Evolutionary conservation across 345 rosid species (phyloP).

Genomic region (Arabidopsis arenosa): DNA sequence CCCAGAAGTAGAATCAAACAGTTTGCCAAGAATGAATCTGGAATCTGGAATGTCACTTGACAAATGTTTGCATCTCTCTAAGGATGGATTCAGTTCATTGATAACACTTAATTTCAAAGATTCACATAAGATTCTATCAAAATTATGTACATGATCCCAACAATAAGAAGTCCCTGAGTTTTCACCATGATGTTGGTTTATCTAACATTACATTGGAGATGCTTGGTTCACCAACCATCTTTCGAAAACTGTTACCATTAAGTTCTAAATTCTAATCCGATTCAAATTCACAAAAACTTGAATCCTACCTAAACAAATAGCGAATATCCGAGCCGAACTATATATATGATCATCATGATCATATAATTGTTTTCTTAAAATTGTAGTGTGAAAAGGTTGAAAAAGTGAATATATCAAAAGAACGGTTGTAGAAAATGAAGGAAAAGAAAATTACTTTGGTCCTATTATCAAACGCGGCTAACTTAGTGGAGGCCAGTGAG

Average conservation of each 20-base stretch:
- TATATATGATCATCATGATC: not conserved
- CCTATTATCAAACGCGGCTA: conserved; percentile 36
- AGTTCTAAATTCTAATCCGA: not conserved
- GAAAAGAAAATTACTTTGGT: conserved; percentile 14
- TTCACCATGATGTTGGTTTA: not conserved
- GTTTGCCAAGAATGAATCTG: conserved; percentile 2
- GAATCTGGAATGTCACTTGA: not conserved
- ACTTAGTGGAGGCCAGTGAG: conserved; percentile 40
- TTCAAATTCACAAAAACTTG: not conserved
- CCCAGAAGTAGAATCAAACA: not conserved
- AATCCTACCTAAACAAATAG: not conserved
- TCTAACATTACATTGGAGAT: not conserved
- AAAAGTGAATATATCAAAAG: conserved; percentile 3
- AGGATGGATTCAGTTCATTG: not conserved
- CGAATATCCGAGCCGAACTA: not conserved
- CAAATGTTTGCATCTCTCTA: not conserved
- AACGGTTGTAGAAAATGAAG: conserved; percentile 31
- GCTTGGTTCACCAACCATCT: not conserved
- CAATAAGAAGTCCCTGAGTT: not conserved
- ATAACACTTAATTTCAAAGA: not conserved
- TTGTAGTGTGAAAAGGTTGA: conserved; percentile 8
- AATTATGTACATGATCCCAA: not conserved
- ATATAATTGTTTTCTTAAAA: not conserved
- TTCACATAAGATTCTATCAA: not conserved
- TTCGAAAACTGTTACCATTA: not conserved